Conservation (phyloP, 148 eudicot species). For the Chenopodium formosanum region DNA sequence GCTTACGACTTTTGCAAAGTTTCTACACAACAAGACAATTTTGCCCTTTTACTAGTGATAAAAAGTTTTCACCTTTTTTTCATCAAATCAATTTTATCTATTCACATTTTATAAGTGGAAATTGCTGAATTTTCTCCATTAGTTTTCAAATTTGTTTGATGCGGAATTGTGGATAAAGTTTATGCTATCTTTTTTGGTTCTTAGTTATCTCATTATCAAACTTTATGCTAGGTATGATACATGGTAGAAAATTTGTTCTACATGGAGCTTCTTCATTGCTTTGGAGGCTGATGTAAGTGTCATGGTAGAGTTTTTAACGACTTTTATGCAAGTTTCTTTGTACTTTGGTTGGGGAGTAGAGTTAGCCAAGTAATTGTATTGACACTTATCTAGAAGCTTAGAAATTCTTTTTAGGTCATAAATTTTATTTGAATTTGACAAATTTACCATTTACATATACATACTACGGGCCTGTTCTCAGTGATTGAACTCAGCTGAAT, state of each 20-base stretch:
- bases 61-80: not conserved
- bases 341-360: not conserved
- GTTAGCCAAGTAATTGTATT: conserved; percentile 3
- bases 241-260: not conserved
- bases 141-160: not conserved
- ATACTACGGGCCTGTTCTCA: not conserved
- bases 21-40: conserved; percentile 25
- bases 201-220: not conserved
- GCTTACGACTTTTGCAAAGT: not conserved
- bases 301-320: conserved; percentile 5
- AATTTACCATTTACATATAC: not conserved
- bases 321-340: conserved; percentile 4
- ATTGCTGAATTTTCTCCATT: not conserved
- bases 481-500: too few relatives aligned
- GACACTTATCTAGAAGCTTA: not conserved
- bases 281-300: not conserved
- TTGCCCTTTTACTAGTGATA: conserved; percentile 20
- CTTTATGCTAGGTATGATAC: not conserved
- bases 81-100: not conserved
- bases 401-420: not conserved
- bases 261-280: not conserved
- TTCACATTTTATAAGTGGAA: conserved; percentile 25
- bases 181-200: not conserved
- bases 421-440: not conserved
- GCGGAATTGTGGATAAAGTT: not conserved